These are phyloP conservation scores for Fusarium vanettenii DNA, from an alignment of 2,329 filamentous ascomycete species.

Conservation along the genomic window DNA sequence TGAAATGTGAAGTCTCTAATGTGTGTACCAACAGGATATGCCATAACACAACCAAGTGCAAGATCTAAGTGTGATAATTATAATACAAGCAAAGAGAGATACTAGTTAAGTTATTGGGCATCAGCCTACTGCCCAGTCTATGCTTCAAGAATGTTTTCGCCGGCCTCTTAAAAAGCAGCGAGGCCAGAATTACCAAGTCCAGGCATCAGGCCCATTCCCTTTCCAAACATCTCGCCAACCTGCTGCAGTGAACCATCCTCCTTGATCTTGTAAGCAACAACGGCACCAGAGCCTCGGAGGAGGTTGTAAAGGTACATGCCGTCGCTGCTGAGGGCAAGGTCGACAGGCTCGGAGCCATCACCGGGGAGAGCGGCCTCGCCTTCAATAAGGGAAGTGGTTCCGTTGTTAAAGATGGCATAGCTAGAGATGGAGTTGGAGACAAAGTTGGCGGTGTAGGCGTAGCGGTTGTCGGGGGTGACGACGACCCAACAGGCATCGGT, in stretches of 20 bases:
- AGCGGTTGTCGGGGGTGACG: conserved; percentile 29
- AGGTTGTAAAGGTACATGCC: conserved; percentile 35
- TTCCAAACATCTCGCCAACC: conserved; percentile 23
- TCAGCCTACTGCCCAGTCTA: neutral
- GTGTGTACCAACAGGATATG: neutral
- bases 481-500: conserved; percentile 37
- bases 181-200: neutral
- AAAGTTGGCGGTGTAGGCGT: conserved; percentile 36
- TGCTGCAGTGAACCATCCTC: conserved; percentile 30
- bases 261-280: conserved; percentile 32
- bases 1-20: neutral
- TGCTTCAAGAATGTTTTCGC: neutral
- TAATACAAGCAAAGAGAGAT: neutral
- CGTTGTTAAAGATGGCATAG: conserved; percentile 23
- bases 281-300: conserved; percentile 31
- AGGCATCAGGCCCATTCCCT: neutral
- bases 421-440: conserved; percentile 35
- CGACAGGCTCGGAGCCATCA: conserved; percentile 27
- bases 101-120: neutral
- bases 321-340: conserved; percentile 32
- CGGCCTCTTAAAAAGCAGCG: neutral
- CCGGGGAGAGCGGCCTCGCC: conserved; percentile 30
- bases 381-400: conserved; percentile 21
- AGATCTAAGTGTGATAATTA: neutral
- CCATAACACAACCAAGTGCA: neutral